Evolutionary conservation across 1,139 yeast genomes (phyloP), one percentile per base, ranked within the genome.

Genomic region (Hansenula sp.): DNA sequence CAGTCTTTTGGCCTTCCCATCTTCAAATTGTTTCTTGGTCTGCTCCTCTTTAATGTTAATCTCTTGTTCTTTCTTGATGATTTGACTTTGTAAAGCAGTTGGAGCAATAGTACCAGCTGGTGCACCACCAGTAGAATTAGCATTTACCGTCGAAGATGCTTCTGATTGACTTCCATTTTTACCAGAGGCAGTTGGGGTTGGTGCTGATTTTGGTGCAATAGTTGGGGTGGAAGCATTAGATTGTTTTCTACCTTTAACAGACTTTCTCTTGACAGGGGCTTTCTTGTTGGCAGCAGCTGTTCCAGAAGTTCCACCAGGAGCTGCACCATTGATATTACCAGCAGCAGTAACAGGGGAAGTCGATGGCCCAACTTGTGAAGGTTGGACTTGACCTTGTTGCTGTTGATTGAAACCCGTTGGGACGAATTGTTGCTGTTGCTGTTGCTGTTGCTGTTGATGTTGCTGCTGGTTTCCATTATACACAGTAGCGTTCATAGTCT

Each of bases 21-120:
- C 61, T n/a, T 45, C 45, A 36, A 51, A 48, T 8, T 37, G 42
- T 34, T 44, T 54, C 11, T 43, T 45, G 0, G 34, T 30, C 8
- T 39, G 42, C 9, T 50, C 55, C 18, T 57, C 58, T 39, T 46
- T 55, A 3, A 18, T 15, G 2, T 47, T 38, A 1, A 51, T 25
- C 15, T 57, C 61, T 25, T 53, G 57, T 36, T 57, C 61, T 38
- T 51, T 57, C 44, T 48, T 54, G 34, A 48, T 38, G n/a, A 54
- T 19, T 36, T 48, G 55, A 5, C 48, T 41, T 28, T 47, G 53
- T n/a, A 42, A 37, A 12, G 48, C 43, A 36, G 40, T 39, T 34
- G 40, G 33, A n/a, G 25, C 29, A 17, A 29, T 17, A 24, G 36
- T 34, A 34, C 36, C 36, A 24, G 29, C 10, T 12, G 36, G 16